Evolutionary conservation across 169 alveolate species (phyloP), one percentile per base, ranked within the genome.

Genomic region (Plasmodium inui): DNA sequence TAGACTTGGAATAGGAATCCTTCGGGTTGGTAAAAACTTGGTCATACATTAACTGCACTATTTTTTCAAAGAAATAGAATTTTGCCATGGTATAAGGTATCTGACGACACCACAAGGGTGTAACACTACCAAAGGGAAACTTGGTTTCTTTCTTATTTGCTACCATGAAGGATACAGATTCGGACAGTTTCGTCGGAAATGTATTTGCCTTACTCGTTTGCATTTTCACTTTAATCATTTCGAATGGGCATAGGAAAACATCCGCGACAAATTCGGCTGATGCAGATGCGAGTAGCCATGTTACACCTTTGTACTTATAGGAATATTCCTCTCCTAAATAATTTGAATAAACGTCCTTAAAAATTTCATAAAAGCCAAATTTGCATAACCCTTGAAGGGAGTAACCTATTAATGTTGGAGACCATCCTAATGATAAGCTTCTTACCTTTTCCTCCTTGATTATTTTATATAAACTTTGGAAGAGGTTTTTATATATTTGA

Each of bases 231-330:
- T 98, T 98, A 19, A 98, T 97, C 97, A 99, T 98, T 96, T 99
- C 99, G 98, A 98, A 92, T 26, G 99, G 99, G 93, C 99, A 99
- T 76, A 99, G 97, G 90, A 99, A 96, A 79, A 98, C 84, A 83
- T 99, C 99, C 73, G 99, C 99, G 83, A 98, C 97, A 94, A 98
- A 96, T 93, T 99, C 99, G 32, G 99, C 99, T 22, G 99, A 97
- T 71, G 99, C 99, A 37, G 99, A 97, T 26, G 99, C 99, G 14
- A 98, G 97, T 72, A 98, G 96, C 99, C 99, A 98, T 71, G 98
- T 98, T 46, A 96, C 84, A 8, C 99, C 99, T 96, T 98, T 98
- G 95, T 97, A 95, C 89, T 97, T 93, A 39, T 82, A 93, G 32
- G 99, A 98, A 28, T 96, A 95, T 82, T 97, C 98, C 70, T 96